Evolutionary conservation across 2,329 filamentous ascomycete species (phyloP).

Genomic region (Aureobasidium namibiae): DNA sequence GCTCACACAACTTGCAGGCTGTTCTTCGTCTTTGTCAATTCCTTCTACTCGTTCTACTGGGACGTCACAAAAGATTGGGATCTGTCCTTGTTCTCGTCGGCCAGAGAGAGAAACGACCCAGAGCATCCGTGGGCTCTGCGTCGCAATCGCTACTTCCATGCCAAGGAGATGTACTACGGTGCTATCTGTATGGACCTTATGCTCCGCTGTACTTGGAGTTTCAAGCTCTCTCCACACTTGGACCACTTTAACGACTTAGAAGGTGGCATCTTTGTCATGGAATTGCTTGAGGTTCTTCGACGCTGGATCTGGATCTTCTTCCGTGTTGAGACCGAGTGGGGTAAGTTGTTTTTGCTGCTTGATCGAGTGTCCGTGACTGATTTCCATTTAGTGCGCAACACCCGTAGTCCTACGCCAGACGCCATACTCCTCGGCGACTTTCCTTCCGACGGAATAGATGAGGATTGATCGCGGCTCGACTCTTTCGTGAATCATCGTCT

Average conservation of each 20-base stretch:
- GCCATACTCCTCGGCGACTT: conserved; percentile 71
- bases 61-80: conserved; percentile 97
- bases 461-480: conserved; percentile 36
- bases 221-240: conserved; percentile 76
- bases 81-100: conserved; percentile 63
- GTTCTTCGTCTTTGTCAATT: conserved; percentile 69
- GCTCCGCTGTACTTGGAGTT: conserved; percentile 81
- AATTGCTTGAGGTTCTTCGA: conserved; percentile 76
- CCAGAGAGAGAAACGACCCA: conserved; percentile 48
- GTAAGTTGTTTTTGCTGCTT: conserved; percentile 10
- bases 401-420: conserved; percentile 49
- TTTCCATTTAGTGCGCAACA: conserved; percentile 40
- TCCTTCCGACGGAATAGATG: conserved; percentile 52
- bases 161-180: conserved; percentile 68
- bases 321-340: conserved; percentile 86
- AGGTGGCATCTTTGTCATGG: conserved; percentile 77
- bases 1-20: conserved; percentile 48
- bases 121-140: conserved; percentile 73
- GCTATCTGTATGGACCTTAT: conserved; percentile 72
- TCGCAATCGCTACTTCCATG: conserved; percentile 62
- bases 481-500: background rate
- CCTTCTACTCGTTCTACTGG: conserved; percentile 96
- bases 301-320: conserved; percentile 98
- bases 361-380: conserved; percentile 2
- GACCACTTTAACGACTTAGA: conserved; percentile 82